Base-by-base conservation (phyloP, 2,329 filamentous ascomycete genomes). In the Claviceps capensis region DNA sequence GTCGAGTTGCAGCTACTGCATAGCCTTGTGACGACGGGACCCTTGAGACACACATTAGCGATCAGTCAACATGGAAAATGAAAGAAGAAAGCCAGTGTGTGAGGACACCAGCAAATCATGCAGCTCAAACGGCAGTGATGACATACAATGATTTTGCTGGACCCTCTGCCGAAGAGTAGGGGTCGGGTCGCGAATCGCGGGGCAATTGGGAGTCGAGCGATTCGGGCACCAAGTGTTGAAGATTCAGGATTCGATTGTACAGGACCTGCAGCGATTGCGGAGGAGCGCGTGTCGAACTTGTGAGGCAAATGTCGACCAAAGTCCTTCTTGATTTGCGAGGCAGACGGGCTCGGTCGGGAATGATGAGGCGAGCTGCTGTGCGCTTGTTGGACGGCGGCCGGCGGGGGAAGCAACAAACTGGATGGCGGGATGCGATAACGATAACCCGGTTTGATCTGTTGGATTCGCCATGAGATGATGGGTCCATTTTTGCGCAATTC, bases 361-460 rank as follows among this genome's bases (percentile, higher is more conserved):
- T 11, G 22, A 52, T 53, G 48, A 49, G 54, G 51, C 42, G 49
- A 23, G 42, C 42, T 58, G 56, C 42, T 58, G 56, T 57, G 57
- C 55, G 53, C 55, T 46, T 49, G 43, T 50, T 52, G 36, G 42
- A 49, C 36, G 53, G 50, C 49, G 48, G 36, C 54, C 50, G 47
- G 52, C 50, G 52, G 52, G 43, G 49, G n/a, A 42, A 37, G 36
- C 23, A 57, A 50, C 54, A 54, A 56, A 55, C 50, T 56, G 55
- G 57, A 52, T 61, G 56, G 62, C 63, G 65, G 64, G 61, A 58
- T 63, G 66, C 65, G 65, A 69, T 67, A 69, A 67, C 62, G 65
- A 67, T 68, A 67, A 68, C 63, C 63, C 64, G 63, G 56, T 23
- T 26, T 43, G 30, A 44, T 45, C 23, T 44, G 52, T 30, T 30